Conservation (phyloP, 306 rosid species). For the Cercis canadensis region DNA sequence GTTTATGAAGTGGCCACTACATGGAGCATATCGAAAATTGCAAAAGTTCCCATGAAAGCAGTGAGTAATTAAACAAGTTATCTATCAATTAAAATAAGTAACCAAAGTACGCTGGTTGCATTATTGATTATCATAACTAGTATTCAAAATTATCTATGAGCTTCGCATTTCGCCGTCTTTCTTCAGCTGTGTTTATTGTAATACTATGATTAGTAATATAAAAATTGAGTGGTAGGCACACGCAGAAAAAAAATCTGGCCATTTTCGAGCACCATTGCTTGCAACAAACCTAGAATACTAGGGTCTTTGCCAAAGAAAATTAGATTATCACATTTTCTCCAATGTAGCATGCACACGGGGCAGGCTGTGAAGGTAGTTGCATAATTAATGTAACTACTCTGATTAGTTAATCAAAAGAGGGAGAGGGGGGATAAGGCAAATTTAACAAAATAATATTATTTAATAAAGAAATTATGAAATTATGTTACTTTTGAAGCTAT, state of each 20-base stretch:
- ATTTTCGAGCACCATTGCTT: slow-evolving; percentile 13
- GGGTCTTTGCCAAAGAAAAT: slow-evolving; percentile 27
- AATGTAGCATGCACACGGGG: slow-evolving; percentile 12
- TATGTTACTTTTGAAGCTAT: too few species aligned
- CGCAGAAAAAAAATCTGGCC: not conserved
- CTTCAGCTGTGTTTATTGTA: not conserved
- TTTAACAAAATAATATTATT: too few species aligned
- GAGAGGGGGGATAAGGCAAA: too few species aligned
- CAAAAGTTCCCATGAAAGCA: slow-evolving; percentile 28
- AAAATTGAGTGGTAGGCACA: slow-evolving; percentile 38
- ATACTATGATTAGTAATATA: not conserved
- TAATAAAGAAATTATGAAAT: too few species aligned
- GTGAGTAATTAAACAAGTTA: too few species aligned
- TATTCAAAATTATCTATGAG: slow-evolving; percentile 39
- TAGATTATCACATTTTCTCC: slow-evolving; percentile 37
- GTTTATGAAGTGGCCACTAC: slow-evolving; percentile 39
- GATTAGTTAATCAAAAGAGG: slow-evolving; percentile 12
- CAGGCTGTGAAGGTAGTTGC: slow-evolving; percentile 23
- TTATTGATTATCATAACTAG: slow-evolving; percentile 22
- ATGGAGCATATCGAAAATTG: slow-evolving; percentile 41
- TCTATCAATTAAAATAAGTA: too few species aligned
- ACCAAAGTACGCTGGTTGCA: too few species aligned
- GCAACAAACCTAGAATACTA: slow-evolving; percentile 4
- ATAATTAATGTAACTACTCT: slow-evolving; percentile 24
- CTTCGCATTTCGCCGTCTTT: slow-evolving; percentile 30